phyloP scores from a whole-genome alignment of 1,139 yeast genomes.

The Candida frijolesensis region DNA sequence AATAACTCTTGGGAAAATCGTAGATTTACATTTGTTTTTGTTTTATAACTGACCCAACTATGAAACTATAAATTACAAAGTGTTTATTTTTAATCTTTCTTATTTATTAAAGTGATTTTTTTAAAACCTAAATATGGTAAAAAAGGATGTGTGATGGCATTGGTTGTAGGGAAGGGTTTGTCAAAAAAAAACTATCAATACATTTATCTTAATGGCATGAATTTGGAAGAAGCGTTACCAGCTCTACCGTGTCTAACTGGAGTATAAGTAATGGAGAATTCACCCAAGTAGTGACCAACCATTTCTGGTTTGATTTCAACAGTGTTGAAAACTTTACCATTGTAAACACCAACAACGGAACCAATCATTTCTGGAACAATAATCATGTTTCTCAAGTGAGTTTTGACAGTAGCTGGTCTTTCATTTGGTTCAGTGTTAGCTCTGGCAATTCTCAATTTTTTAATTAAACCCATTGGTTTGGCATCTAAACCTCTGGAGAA shows the following conservation, averaged over 20 bases:
- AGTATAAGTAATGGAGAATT: slow-evolving; percentile 98
- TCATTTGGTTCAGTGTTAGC: slow-evolving; percentile 89
- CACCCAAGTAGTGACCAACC: slow-evolving; percentile 99
- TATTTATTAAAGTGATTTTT: slow-evolving; percentile 2
- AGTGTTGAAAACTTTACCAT: slow-evolving; percentile 99
- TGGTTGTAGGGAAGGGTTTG: neutral
- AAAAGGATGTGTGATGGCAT: neutral
- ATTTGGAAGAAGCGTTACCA: slow-evolving; percentile 89
- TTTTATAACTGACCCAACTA: neutral
- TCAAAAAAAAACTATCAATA: slow-evolving; percentile 2
- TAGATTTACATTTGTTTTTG: neutral
- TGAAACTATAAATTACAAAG: slow-evolving; percentile 3
- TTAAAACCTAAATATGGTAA: neutral
- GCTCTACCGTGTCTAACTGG: slow-evolving; percentile 99
- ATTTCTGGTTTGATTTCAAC: slow-evolving; percentile 99
- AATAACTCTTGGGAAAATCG: neutral
- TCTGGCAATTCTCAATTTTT: slow-evolving; percentile 98
- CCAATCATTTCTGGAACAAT: slow-evolving; percentile 99
- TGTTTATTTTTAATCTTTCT: neutral
- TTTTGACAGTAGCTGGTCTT: slow-evolving; percentile 98
- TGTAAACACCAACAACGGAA: slow-evolving; percentile 97
- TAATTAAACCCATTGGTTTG: slow-evolving; percentile 96
- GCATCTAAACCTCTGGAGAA: slow-evolving; percentile 96
- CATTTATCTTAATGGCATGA: slow-evolving; percentile 64
- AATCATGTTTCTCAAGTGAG: slow-evolving; percentile 99